A percentile compares a stretch with the other conserved stretches of the same genome.
Evolutionary conservation across 2,329 filamentous ascomycete genomes (phyloP).

Genomic region (Pleurostoma richardsiae): DNA sequence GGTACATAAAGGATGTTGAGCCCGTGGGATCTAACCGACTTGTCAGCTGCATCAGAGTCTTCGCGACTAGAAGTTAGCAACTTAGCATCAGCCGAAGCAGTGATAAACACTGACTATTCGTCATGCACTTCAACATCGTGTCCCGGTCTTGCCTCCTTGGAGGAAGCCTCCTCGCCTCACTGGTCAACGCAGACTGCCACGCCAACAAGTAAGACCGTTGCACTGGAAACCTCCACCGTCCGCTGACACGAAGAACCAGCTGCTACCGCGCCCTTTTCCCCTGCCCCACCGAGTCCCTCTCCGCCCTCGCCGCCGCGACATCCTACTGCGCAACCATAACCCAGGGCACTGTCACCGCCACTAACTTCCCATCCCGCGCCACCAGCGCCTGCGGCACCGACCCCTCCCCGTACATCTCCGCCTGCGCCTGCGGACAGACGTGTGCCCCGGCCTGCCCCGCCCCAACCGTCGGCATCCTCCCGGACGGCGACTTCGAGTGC

Average conservation of each 20-base stretch:
- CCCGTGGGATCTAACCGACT: too few species aligned
- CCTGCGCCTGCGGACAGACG: conserved; percentile 12
- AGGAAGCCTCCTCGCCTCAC: too few species aligned
- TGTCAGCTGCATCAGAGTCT: too few species aligned
- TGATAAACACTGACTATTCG: too few species aligned
- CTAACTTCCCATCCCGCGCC: conserved; percentile 12
- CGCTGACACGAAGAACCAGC: conserved; percentile 1
- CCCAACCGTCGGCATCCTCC: conserved; percentile 2
- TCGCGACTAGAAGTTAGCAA: too few species aligned
- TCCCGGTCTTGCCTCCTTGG: too few species aligned
- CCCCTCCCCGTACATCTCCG: conserved; percentile 12
- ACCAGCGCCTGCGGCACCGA: conserved; percentile 11
- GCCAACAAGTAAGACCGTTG: too few species aligned
- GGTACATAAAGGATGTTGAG: too few species aligned
- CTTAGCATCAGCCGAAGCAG: too few species aligned
- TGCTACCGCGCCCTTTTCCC: conserved; percentile 15
- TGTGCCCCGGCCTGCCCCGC: conserved; percentile 8
- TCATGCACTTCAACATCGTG: too few species aligned
- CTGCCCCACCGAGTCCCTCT: conserved; percentile 7
- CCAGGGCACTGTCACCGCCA: conserved; percentile 11
- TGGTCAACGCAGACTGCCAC: too few species aligned
- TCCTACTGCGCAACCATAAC: conserved; percentile 15
- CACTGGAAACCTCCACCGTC: too few species aligned
- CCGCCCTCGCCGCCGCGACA: conserved; percentile 10
- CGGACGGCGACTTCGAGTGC: conserved; percentile 3